Percentiles rank a stretch among this genome's conserved stretches.
Evolutionary conservation across 164 flowering plant species (phyloP).

Genomic region (Nymphaea thermarum): DNA sequence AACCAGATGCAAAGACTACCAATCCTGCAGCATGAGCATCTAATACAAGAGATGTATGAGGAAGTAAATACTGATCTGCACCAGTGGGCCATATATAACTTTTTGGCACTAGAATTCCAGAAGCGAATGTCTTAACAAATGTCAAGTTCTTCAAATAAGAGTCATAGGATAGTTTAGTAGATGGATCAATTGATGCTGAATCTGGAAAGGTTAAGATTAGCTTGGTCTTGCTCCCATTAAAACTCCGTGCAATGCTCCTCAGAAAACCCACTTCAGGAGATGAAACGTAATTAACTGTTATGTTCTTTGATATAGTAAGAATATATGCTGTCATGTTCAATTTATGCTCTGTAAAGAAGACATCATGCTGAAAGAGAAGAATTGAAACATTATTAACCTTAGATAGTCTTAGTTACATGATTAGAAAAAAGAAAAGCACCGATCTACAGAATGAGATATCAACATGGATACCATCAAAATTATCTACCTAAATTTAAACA

Average conservation of each 20-base stretch:
- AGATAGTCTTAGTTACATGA: too few relatives aligned
- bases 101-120: conserved; percentile 85
- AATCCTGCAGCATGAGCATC: conserved; percentile 79
- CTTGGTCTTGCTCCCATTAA: conserved; percentile 37
- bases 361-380: conserved; percentile 41
- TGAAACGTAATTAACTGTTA: conserved; percentile 46
- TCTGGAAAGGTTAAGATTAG: conserved; percentile 53
- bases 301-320: conserved; percentile 32
- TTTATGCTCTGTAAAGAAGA: conserved; percentile 49
- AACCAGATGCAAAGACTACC: conserved; percentile 65
- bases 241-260: conserved; percentile 27
- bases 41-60: conserved; percentile 54
- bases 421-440: too few relatives aligned
- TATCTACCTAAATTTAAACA: too few relatives aligned
- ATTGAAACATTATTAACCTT: too few relatives aligned
- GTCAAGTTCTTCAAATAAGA: conserved; percentile 68
- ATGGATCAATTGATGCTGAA: conserved; percentile 30
- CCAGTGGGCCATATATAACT: conserved; percentile 68
- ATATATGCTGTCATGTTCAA: conserved; percentile 62
- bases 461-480: too few relatives aligned
- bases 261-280: conserved; percentile 69
- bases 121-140: conserved; percentile 68
- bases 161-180: conserved; percentile 69
- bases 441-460: too few relatives aligned
- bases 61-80: conserved; percentile 26